Evolutionary conservation across 1,284 basidiomycete species (phyloP).

Genomic region (Ganoderma lucidum): DNA sequence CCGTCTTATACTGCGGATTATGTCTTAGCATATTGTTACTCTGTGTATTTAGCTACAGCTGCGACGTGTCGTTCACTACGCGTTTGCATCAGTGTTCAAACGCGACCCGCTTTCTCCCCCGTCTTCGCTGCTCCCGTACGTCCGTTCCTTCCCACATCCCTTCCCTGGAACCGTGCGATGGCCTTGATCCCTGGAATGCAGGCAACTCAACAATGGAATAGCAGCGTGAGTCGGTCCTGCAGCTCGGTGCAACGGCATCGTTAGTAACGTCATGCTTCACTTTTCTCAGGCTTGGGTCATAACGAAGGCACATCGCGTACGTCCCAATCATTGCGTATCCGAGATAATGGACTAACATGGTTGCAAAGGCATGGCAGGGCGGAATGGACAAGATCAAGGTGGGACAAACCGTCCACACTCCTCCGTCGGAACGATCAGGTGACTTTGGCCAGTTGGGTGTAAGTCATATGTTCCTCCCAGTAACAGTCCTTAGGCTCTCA

Average conservation of each 20-base stretch:
- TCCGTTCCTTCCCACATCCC: too few relatives aligned
- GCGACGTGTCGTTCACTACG: too few relatives aligned
- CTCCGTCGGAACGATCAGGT: background rate
- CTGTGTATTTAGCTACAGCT: too few relatives aligned
- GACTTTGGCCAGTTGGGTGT: conserved; percentile 13
- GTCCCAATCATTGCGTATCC: background rate
- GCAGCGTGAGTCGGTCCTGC: conserved; percentile 27
- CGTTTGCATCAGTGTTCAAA: too few relatives aligned
- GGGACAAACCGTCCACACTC: background rate
- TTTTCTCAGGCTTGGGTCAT: conserved; percentile 43
- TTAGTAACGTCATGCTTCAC: background rate
- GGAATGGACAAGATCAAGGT: conserved; percentile 11
- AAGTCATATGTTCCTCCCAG: background rate
- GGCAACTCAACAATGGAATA: conserved; percentile 17
- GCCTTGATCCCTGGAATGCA: conserved; percentile 27
- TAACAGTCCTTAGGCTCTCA: too few relatives aligned
- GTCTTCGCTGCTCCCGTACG: too few relatives aligned
- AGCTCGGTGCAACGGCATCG: background rate
- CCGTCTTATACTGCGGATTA: too few relatives aligned
- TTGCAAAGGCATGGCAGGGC: conserved; percentile 4
- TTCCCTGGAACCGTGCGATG: conserved; percentile 33
- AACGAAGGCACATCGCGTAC: conserved; percentile 33
- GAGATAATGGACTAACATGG: background rate
- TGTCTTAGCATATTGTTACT: too few relatives aligned
- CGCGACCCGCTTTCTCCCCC: too few relatives aligned